Base-by-base conservation (phyloP, 208 protist genomes). In the Naegleria lovaniensis region DNA sequence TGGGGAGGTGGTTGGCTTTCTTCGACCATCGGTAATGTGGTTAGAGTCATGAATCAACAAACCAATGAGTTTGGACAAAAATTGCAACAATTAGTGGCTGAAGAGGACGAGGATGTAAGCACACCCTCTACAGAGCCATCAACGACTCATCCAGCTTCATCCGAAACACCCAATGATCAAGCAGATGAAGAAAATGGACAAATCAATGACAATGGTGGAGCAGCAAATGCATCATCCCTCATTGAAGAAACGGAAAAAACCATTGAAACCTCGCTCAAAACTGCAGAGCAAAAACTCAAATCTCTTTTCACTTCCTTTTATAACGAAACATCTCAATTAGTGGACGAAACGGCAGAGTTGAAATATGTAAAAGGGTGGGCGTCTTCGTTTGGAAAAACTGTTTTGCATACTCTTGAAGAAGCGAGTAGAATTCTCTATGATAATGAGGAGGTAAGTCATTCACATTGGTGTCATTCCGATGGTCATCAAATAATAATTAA, bases 331-430 rank as follows among this genome's bases (percentile, higher is more conserved):
- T n/a, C 11, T 43, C 15, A 22, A 25, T 48, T 85, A 16, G 83
- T 85, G 16, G 40, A 39, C 48, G 83, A 85, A n/a, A 85, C 83
- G 7, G 36, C 13, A 29, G 83, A 85, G 41, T 19, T 85, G 7
- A 85, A 85, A 85, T 85, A 48, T 85, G 83, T 85, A n/a, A 85
- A 85, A 43, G 38, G n/a, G 0, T 40, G 15, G 15, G 83, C 83
- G 16, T 48, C 83, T 16, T 43, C n/a, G 2, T 48, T 48, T 33
- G 29, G 67, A 36, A 29, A 79, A 79, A 79, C 25, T 79, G 67
- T 79, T 25, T 9, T 79, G n/a, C 13, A 79, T 13, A 79, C 67
- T 36, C n/a, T 79, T 0, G 67, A 79, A 36, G 67, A 79, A 33
- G 67, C 67, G 5, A 79, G 67, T 33, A 79, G n/a, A 33, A 36